These are phyloP conservation scores for Melampsora larici-populina DNA, from an alignment of 1,284 basidiomycete species.

Conservation along the genomic window DNA sequence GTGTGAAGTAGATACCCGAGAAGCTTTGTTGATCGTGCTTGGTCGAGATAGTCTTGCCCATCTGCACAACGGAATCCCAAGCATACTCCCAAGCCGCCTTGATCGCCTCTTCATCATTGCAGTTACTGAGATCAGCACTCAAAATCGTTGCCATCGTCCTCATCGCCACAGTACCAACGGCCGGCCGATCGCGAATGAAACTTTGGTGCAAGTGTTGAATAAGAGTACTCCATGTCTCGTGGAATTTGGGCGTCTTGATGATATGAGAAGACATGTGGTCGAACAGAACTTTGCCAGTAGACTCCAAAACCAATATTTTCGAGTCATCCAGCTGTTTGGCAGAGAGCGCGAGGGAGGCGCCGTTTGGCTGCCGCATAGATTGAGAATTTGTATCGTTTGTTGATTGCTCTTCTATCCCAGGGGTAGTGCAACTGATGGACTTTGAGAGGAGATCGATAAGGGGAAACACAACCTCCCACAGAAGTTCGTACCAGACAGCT, in stretches of 20 bases:
- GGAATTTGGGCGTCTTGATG: conserved; percentile 67
- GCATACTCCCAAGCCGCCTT: conserved; percentile 28
- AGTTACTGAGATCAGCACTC: conserved; percentile 56
- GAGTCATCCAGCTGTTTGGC: conserved; percentile 73
- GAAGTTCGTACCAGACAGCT: conserved; percentile 79
- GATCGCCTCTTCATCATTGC: conserved; percentile 49
- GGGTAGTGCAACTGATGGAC: conserved; percentile 51
- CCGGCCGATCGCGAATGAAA: conserved; percentile 66
- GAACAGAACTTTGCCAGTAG: conserved; percentile 75
- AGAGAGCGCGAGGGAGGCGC: conserved; percentile 45
- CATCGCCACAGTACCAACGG: conserved; percentile 72
- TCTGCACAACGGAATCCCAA: conserved; percentile 41
- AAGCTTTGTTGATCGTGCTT: conserved; percentile 52
- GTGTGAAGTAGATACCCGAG: conserved; percentile 62
- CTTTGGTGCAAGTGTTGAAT: conserved; percentile 67
- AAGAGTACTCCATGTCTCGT: conserved; percentile 68
- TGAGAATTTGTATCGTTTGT: conserved; percentile 45
- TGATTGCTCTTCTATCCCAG: neutral
- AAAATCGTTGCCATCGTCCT: conserved; percentile 75
- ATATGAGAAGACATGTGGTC: conserved; percentile 73
- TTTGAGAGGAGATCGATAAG: conserved; percentile 67
- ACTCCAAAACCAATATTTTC: conserved; percentile 77
- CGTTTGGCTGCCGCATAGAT: conserved; percentile 33
- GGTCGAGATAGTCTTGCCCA: conserved; percentile 44
- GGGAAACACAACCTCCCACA: conserved; percentile 85